Evolutionary conservation across 2,329 filamentous ascomycete genomes (phyloP), one percentile per base, ranked within the genome.

Genomic region (Fusarium caatingaense): DNA sequence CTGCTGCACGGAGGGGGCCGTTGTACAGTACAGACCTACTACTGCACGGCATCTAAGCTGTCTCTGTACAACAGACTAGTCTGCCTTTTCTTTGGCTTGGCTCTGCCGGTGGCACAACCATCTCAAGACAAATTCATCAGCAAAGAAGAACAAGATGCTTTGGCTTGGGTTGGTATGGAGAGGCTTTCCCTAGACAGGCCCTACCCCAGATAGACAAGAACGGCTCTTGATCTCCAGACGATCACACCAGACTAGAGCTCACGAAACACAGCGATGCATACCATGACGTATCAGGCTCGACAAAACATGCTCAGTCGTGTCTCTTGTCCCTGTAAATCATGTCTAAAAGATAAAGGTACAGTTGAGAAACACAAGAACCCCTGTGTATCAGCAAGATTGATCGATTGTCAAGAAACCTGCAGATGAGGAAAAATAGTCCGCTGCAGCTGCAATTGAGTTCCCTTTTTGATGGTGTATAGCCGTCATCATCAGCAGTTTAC

Each of bases 201-300:
- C 40, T 48, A 68, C 66, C 57, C 56, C 49, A 71, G 56, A 56
- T 50, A n/a, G 21, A 25, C 18, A 21, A 34, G 45, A 40, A 37
- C 27, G 40, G n/a, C 37, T 53, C 42, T 60, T 45, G 45, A 50
- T 40, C 53, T 56, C 57, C 61, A 60, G 64, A 55, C 54, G 69
- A 73, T 74, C 73, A 64, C 70, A 34, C 69, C 56, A 46, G 47
- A 55, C 59, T 64, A 53, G 64, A 60, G 28, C 61, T 70, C 50
- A 65, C 73, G 65, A 75, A 72, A 73, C 67, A 66, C 54, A 67
- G 66, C 59, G 62, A 57, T 59, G 58, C 53, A 63, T 73, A 41
- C 49, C 61, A 71, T 74, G 72, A 74, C 72, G 60, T 68, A 69
- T 68, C 66, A 66, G 60, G 23, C 50, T 34, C 45, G 42, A 56